Evolutionary conservation across 2,329 filamentous ascomycete genomes (phyloP), one percentile per base, ranked within the genome.

Genomic region (Talaromyces sp.): DNA sequence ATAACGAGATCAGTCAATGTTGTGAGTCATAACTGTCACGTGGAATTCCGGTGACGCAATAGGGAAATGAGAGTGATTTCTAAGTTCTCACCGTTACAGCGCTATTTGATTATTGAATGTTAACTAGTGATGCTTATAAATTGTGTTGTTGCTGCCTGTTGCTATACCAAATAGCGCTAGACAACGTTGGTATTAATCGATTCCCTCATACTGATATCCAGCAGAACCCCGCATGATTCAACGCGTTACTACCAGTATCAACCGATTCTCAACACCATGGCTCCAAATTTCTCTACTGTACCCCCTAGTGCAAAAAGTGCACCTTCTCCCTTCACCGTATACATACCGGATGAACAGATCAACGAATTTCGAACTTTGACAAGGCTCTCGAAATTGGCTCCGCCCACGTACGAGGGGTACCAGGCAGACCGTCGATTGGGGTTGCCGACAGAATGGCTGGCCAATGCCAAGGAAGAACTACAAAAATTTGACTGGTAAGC

Each of bases 401-500:
- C 81, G 1, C 67, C 71, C 4, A 81, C 79, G 1, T 85, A 76
- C 47, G 82, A 84, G 65, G 83, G 82, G 67, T 70, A 71, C 19
- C 72, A 76, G n/a, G 61, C 70, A 9, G 74, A 80, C 44, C 69
- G 74, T 17, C 70, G 67, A 2, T 82, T 77, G 67, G 82, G 82
- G 1, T 72, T 83, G 44, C 76, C 72, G 0, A 73, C 75, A 4
- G 73, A 81, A 36, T 85, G 81, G 81, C 71, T 85, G 30, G 63
- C 64, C 0, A 57, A 71, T 0, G 77, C 77, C 49, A 77, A 76
- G 55, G 68, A 74, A 3, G 69, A 73, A 39, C 84, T 81, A 81
- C 67, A 78, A 55, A 72, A 66, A 0, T 83, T 80, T 67, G 73
- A 82, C 67, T 84, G 81, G 82, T 79, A 77, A 13, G 49, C 9